A percentile compares a stretch with the other conserved stretches of the same genome.
Evolutionary conservation across 2,329 filamentous ascomycete species (phyloP).

Genomic region (Fusarium anguioides): DNA sequence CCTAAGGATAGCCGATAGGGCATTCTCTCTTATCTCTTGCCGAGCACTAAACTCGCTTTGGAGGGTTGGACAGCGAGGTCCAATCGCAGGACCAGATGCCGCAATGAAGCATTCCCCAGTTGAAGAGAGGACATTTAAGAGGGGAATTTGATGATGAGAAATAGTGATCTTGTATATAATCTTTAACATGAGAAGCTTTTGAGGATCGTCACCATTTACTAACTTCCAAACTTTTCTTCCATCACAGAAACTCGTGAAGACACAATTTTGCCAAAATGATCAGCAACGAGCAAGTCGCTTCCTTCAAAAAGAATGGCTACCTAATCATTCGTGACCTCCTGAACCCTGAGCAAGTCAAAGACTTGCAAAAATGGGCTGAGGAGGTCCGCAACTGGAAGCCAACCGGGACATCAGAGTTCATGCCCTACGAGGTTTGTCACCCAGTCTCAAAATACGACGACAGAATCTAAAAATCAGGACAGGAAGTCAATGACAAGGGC

Average conservation of each 20-base stretch:
- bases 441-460: no score
- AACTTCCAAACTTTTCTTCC: neutral
- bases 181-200: rapidly evolving
- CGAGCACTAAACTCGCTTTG: no score
- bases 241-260: neutral
- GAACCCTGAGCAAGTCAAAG: neutral
- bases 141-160: neutral
- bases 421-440: neutral
- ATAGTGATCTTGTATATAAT: no score
- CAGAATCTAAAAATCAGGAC: rapidly evolving
- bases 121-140: no score
- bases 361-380: neutral
- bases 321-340: neutral
- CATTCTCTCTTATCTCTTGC: neutral
- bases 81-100: no score
- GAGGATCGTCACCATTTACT: neutral
- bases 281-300: neutral
- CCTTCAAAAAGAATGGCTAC: neutral
- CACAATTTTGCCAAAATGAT: neutral
- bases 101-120: no score
- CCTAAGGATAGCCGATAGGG: neutral
- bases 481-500: neutral
- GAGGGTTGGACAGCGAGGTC: no score
- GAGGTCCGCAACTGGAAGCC: constrained; percentile 2
- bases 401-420: neutral